These are phyloP conservation scores for Lactarius tabidus DNA, from an alignment of 768 basidiomycete genomes.

Conservation along the genomic window DNA sequence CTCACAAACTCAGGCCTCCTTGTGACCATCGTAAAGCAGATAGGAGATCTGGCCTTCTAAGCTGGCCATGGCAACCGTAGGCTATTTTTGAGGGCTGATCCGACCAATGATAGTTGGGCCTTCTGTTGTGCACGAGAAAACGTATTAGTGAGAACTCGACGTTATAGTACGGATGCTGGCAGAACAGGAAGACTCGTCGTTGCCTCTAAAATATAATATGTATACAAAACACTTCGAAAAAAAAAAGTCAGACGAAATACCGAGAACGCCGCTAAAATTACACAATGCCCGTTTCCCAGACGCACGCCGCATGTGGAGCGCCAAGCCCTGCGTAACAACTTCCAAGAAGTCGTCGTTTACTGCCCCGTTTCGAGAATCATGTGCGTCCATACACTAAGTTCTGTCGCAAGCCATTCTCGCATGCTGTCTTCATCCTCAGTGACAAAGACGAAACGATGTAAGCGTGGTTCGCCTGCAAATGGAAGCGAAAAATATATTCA, in stretches of 20 bases:
- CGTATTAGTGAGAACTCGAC: neutral
- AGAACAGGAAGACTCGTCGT: neutral
- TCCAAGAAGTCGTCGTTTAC: neutral
- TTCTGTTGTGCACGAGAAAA: neutral
- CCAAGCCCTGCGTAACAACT: neutral
- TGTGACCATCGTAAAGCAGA: neutral
- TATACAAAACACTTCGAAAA: neutral
- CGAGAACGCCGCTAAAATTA: neutral
- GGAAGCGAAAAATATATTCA: neutral
- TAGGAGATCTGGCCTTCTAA: neutral
- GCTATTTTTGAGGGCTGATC: neutral
- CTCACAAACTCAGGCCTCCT: neutral
- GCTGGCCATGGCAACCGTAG: neutral
- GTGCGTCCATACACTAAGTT: neutral
- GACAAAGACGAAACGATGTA: neutral
- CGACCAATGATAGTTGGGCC: neutral
- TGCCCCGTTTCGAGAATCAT: neutral
- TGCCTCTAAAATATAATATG: neutral
- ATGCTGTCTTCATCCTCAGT: neutral
- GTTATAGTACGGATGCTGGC: neutral
- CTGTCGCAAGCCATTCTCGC: neutral
- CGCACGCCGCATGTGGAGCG: neutral
- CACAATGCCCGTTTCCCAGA: neutral
- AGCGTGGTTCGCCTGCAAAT: neutral
- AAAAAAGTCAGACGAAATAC: no score